Evolutionary conservation across 345 rosid species (phyloP).

Genomic region (Populus alba): DNA sequence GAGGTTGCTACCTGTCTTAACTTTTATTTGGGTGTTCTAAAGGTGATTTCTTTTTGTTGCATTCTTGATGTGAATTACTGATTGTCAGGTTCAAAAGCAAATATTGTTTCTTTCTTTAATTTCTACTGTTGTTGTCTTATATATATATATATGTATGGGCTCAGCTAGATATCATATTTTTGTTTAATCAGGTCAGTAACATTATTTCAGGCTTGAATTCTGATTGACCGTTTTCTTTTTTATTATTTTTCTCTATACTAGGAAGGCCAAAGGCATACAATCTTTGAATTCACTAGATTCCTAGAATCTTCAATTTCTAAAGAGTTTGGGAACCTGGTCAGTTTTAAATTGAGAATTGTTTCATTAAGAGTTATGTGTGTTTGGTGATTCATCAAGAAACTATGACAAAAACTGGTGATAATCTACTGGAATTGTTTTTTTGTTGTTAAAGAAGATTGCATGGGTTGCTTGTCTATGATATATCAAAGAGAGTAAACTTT

Average conservation of each 20-base stretch:
- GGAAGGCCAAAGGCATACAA: neutral
- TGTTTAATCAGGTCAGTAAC: neutral
- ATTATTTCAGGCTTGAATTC: neutral
- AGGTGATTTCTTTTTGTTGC: neutral
- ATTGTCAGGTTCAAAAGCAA: neutral
- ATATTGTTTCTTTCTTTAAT: neutral
- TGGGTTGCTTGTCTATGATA: neutral
- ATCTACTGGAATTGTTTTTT: neutral
- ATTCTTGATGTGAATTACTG: neutral
- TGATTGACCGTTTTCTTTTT: neutral
- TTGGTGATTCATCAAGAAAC: neutral
- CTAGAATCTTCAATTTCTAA: neutral
- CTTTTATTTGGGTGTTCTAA: neutral
- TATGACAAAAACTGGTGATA: neutral
- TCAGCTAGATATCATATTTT: neutral
- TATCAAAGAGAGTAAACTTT: neutral
- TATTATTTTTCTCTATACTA: neutral
- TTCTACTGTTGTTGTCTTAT: neutral
- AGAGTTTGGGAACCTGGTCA: neutral
- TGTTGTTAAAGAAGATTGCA: neutral
- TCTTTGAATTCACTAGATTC: neutral
- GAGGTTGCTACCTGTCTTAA: neutral
- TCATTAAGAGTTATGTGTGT: neutral
- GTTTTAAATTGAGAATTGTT: neutral
- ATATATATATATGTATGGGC: neutral